phyloP scores from a whole-genome alignment of 495 filamentous ascomycete genomes.

The Penicillium tannophilum region DNA sequence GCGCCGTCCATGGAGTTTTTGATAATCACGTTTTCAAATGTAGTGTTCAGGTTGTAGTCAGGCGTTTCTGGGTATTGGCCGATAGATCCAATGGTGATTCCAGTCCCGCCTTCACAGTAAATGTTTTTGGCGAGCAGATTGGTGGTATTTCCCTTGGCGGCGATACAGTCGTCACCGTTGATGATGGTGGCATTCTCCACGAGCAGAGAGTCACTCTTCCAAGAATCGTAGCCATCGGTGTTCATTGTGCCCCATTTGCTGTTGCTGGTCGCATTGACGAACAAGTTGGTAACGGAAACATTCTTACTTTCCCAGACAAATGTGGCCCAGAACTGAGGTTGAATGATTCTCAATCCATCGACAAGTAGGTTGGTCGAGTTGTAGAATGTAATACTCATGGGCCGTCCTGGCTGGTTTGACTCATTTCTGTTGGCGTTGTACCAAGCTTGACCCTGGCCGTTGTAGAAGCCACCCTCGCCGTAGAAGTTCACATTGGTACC shows the following conservation, averaged over 20 bases:
- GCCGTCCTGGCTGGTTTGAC: conserved; percentile 47
- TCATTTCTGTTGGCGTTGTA: conserved; percentile 33
- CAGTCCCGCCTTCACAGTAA: conserved; percentile 30
- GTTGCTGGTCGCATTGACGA: conserved; percentile 42
- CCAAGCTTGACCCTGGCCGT: conserved; percentile 52
- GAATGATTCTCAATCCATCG: conserved; percentile 36
- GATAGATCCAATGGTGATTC: conserved; percentile 46
- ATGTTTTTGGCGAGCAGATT: conserved; percentile 37
- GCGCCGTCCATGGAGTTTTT: conserved; percentile 51
- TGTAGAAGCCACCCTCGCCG: conserved; percentile 41
- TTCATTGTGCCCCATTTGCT: conserved; percentile 33
- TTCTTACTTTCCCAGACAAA: conserved; percentile 38
- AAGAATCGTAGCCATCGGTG: conserved; percentile 43
- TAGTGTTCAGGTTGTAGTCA: conserved; percentile 30
- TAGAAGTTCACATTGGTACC: conserved; percentile 40
- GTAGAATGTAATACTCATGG: conserved; percentile 42
- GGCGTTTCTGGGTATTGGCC: conserved; percentile 40
- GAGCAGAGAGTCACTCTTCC: conserved; percentile 31
- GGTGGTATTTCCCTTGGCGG: conserved; percentile 44
- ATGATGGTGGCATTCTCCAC: conserved; percentile 36
- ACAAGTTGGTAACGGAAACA: conserved; percentile 40
- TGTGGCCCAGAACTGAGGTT: conserved; percentile 50
- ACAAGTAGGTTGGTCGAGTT: conserved; percentile 37
- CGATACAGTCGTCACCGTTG: conserved; percentile 43
- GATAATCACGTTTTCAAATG: conserved; percentile 24